phyloP scores from a whole-genome alignment of 2,329 filamentous ascomycete species.

The Pseudohalonectria lignicola region DNA sequence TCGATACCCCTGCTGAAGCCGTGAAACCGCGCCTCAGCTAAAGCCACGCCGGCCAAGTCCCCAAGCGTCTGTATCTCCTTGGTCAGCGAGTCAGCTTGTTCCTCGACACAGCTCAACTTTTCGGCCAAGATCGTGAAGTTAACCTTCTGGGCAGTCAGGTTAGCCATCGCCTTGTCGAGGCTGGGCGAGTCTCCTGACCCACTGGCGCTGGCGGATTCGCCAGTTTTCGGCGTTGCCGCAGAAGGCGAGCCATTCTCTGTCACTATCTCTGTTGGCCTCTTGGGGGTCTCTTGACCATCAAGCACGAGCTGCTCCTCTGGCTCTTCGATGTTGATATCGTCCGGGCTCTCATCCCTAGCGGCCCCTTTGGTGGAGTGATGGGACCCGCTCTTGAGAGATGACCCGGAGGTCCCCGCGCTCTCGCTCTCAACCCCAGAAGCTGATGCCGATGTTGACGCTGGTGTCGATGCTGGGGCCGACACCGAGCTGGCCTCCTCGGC shows the following conservation, averaged over 20 bases:
- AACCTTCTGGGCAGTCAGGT: constrained; percentile 17
- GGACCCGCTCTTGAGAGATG: too few species aligned
- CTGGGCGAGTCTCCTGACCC: constrained; percentile 3
- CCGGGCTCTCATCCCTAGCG: constrained; percentile 22
- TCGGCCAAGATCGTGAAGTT: constrained; percentile 21
- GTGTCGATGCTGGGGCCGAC: background rate
- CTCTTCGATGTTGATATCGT: constrained; percentile 39
- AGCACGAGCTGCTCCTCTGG: constrained; percentile 23
- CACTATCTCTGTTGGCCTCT: too few species aligned
- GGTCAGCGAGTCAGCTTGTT: constrained; percentile 15
- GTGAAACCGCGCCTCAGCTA: constrained; percentile 17
- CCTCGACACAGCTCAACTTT: constrained; percentile 20
- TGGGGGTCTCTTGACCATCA: constrained; percentile 8
- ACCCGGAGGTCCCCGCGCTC: background rate
- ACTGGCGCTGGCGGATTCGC: background rate
- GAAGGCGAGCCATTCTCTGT: too few species aligned
- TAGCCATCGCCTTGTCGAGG: constrained; percentile 9
- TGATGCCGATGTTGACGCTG: background rate
- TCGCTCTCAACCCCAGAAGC: background rate
- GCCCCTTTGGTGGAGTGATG: constrained; percentile 6
- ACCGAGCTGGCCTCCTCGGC: background rate
- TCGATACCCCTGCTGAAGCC: constrained; percentile 19
- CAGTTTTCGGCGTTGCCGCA: background rate
- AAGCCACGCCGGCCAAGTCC: constrained; percentile 9
- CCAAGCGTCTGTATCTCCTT: constrained; percentile 18